These are phyloP conservation scores for Iris pallida DNA, from an alignment of 116 monocot genomes.

Conservation along the genomic window DNA sequence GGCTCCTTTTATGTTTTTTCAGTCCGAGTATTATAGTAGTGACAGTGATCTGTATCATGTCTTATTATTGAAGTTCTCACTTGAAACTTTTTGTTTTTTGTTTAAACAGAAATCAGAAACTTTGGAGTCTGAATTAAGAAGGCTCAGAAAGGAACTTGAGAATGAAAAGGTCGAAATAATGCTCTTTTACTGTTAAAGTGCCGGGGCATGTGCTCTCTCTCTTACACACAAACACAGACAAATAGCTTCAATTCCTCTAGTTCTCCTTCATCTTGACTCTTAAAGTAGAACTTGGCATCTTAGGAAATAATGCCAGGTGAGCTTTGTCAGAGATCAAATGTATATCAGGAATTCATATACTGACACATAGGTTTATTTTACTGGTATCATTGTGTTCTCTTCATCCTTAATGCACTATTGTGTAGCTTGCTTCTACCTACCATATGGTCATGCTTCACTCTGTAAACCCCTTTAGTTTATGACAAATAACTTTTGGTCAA, in stretches of 20 bases:
- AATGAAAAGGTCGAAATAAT: constrained; percentile 78
- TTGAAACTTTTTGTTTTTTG: constrained; percentile 17
- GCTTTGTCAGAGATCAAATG: not conserved
- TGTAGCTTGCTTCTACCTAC: not conserved
- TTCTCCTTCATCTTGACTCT: not conserved
- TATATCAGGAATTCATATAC: not conserved
- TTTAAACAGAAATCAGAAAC: constrained; percentile 58
- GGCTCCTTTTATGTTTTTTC: too few relatives aligned
- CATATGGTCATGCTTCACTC: too few relatives aligned
- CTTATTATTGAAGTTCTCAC: not conserved
- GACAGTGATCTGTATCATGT: not conserved
- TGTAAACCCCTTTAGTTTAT: too few relatives aligned
- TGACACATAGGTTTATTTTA: not conserved
- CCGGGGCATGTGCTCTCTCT: too few relatives aligned
- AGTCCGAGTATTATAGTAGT: not conserved
- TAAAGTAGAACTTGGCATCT: not conserved
- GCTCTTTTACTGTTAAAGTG: not conserved
- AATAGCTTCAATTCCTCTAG: too few relatives aligned
- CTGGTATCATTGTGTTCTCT: not conserved
- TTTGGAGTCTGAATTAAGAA: constrained; percentile 57
- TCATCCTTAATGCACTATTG: not conserved
- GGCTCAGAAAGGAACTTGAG: constrained; percentile 66
- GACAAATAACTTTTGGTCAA: too few relatives aligned
- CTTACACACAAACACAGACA: too few relatives aligned
- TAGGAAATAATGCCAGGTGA: not conserved